A percentile compares a stretch with the other conserved stretches of the same genome.
phyloP scores from a whole-genome alignment of 2,329 filamentous ascomycete species.

The Lomentospora prolificans region DNA sequence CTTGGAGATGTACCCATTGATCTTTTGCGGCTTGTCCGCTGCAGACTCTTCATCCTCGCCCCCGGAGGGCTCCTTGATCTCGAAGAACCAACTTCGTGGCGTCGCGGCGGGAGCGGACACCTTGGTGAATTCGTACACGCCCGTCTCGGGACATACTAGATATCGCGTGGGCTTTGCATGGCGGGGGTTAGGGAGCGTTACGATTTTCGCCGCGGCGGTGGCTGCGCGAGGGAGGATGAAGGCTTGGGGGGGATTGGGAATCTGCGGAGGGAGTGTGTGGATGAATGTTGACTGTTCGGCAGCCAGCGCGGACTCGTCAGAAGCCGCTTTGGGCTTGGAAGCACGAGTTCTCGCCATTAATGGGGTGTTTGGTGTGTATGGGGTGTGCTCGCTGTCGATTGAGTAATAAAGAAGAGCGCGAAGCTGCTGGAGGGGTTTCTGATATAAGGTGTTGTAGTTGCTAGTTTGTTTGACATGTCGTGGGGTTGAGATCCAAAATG shows the following conservation, averaged over 20 bases:
- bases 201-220: conserved; percentile 43
- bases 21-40: conserved; percentile 4
- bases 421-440: no score
- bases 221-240: conserved; percentile 52
- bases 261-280: conserved; percentile 30
- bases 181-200: conserved; percentile 51
- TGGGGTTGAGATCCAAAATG: no score
- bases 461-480: no score
- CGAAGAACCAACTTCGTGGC: conserved; percentile 55
- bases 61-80: conserved; percentile 16
- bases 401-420: neutral
- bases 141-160: conserved; percentile 50
- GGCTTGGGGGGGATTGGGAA: conserved; percentile 38
- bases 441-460: no score
- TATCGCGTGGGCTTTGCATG: conserved; percentile 46
- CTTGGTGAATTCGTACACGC: conserved; percentile 56
- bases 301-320: conserved; percentile 18
- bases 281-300: conserved; percentile 23
- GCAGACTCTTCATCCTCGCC: neutral
- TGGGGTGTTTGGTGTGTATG: no score
- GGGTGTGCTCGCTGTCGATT: neutral
- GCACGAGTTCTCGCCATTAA: conserved; percentile 43
- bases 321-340: conserved; percentile 22
- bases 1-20: conserved; percentile 42
- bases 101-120: conserved; percentile 41